Conservation (phyloP, 352 stramenopile species). For the Phytophthora aleatoria region DNA sequence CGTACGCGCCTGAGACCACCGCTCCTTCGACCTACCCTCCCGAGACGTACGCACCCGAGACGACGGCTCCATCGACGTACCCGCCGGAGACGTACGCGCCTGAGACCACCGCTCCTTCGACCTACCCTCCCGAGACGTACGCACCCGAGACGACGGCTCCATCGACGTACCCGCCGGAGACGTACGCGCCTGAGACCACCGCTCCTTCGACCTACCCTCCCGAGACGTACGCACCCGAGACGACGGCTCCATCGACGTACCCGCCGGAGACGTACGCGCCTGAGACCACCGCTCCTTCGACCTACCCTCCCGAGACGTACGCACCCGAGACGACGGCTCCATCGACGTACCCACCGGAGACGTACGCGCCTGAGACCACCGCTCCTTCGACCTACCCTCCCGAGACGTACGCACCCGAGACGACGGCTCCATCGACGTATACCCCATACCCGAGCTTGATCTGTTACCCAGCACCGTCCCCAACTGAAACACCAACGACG, state of each 20-base stretch:
- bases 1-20: conserved; percentile 12
- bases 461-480: background rate
- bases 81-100: background rate
- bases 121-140: background rate
- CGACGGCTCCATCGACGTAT: conserved; percentile 6
- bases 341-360: conserved; percentile 3
- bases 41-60: conserved; percentile 13
- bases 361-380: conserved; percentile 2
- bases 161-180: conserved; percentile 2
- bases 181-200: conserved; percentile 8
- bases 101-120: background rate
- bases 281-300: conserved; percentile 4
- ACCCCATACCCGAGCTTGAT: background rate
- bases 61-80: conserved; percentile 2
- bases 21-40: conserved; percentile 1
- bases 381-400: background rate
- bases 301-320: conserved; percentile 15
- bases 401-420: conserved; percentile 7
- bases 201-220: conserved; percentile 5
- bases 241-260: background rate
- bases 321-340: conserved; percentile 6
- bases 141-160: background rate
- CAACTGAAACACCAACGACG: background rate
- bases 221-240: conserved; percentile 13
- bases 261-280: conserved; percentile 14